phyloP scores from a whole-genome alignment of 495 filamentous ascomycete species.

The Penicillium chermesinum region DNA sequence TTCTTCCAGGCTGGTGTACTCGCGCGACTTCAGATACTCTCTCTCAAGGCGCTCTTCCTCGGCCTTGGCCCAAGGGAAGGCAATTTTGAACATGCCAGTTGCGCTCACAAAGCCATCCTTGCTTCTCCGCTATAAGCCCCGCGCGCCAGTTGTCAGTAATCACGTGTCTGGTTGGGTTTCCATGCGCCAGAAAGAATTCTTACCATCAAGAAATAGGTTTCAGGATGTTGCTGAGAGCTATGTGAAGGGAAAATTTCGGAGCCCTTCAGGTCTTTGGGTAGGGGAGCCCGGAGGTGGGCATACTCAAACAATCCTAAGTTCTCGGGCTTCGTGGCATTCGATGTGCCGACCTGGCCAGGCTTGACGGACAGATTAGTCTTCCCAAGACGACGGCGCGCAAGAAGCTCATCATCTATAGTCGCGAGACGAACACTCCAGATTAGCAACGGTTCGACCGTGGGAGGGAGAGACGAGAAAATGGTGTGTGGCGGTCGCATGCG shows the following conservation, averaged over 20 bases:
- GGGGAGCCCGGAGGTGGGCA: slow-evolving; percentile 84
- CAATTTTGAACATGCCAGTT: slow-evolving; percentile 99
- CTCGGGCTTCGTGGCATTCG: slow-evolving; percentile 62
- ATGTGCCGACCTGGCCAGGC: slow-evolving; percentile 56
- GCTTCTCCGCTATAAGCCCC: slow-evolving; percentile 65
- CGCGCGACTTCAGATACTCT: slow-evolving; percentile 72
- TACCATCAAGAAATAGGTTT: slow-evolving; percentile 95
- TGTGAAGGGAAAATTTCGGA: slow-evolving; percentile 86
- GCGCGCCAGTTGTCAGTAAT: not conserved
- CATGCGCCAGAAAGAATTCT: slow-evolving; percentile 14
- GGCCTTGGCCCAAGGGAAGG: slow-evolving; percentile 85
- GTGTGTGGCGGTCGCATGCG: slow-evolving; percentile 11
- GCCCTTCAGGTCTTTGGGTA: slow-evolving; percentile 77
- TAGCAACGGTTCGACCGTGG: slow-evolving; percentile 15
- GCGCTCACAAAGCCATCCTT: slow-evolving; percentile 91
- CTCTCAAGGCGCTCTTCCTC: slow-evolving; percentile 84
- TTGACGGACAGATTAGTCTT: slow-evolving; percentile 88
- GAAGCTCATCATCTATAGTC: slow-evolving; percentile 68
- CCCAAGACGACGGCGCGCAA: slow-evolving; percentile 79
- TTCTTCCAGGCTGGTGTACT: slow-evolving; percentile 78
- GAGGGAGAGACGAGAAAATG: slow-evolving; percentile 2
- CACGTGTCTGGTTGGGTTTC: not conserved
- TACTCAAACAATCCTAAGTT: slow-evolving; percentile 87
- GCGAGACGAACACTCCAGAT: slow-evolving; percentile 17
- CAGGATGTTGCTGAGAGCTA: slow-evolving; percentile 52